Conservation (phyloP, 257 asterid species). For the Lycium ferocissimum region DNA sequence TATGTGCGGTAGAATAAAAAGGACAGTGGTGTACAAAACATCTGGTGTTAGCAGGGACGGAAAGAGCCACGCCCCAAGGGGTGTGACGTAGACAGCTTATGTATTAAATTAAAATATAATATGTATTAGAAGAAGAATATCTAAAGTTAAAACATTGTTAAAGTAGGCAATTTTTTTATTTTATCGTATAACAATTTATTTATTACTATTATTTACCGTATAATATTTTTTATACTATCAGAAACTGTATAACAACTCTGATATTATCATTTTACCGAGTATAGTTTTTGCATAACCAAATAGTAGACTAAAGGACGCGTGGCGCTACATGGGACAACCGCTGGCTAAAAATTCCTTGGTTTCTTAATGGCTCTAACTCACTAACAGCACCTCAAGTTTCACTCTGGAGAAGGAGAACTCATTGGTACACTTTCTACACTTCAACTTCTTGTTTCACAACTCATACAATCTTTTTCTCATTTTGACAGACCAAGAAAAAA, state of each 20-base stretch:
- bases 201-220: neutral
- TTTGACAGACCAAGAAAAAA: neutral
- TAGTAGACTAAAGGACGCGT: slow-evolving; percentile 23
- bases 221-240: neutral
- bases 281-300: neutral
- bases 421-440: slow-evolving; percentile 3
- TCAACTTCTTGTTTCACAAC: neutral
- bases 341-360: neutral
- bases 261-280: neutral
- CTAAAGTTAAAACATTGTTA: too few species aligned
- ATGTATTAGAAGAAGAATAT: too few species aligned
- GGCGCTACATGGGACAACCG: slow-evolving; percentile 19
- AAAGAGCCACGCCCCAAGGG: too few species aligned
- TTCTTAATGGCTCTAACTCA: neutral
- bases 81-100: too few species aligned
- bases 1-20: too few species aligned
- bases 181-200: too few species aligned
- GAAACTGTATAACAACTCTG: neutral
- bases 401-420: neutral
- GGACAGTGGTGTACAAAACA: too few species aligned
- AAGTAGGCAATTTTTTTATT: too few species aligned
- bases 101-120: too few species aligned
- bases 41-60: too few species aligned
- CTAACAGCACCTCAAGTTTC: neutral
- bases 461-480: neutral